These are phyloP conservation scores for Syncephalastrum monosporum DNA, from an alignment of 371 early-diverging fungal species.

Conservation along the genomic window DNA sequence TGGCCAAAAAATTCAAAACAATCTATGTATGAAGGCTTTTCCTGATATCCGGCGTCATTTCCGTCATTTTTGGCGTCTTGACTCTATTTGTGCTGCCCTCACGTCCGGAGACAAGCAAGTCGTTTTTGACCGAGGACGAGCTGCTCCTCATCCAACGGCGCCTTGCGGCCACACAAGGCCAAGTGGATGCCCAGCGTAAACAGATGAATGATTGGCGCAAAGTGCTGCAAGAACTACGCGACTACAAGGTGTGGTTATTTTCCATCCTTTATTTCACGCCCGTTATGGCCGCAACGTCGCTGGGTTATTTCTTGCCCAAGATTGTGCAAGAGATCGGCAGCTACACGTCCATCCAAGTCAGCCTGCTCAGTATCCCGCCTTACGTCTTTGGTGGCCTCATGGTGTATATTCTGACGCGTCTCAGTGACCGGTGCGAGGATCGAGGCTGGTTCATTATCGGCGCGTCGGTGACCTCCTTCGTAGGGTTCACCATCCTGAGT, in stretches of 20 bases:
- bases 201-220: conserved; percentile 19
- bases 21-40: conserved; percentile 25
- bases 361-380: conserved; percentile 49
- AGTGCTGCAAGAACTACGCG: conserved; percentile 26
- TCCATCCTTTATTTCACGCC: conserved; percentile 46
- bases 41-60: conserved; percentile 36
- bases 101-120: conserved; percentile 39
- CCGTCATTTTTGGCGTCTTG: conserved; percentile 38
- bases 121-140: conserved; percentile 41
- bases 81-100: conserved; percentile 43
- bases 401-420: conserved; percentile 36
- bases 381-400: conserved; percentile 46
- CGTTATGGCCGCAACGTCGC: conserved; percentile 53
- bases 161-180: conserved; percentile 6
- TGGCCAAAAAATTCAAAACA: neutral
- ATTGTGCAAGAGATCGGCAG: conserved; percentile 47
- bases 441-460: conserved; percentile 50
- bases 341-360: conserved; percentile 45
- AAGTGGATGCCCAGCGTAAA: conserved; percentile 7
- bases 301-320: conserved; percentile 48
- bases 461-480: conserved; percentile 30
- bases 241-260: conserved; percentile 47
- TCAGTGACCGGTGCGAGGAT: conserved; percentile 32
- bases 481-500: conserved; percentile 41
- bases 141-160: conserved; percentile 21